phyloP scores from a whole-genome alignment of 2,329 filamentous ascomycete species.

The Zymoseptoria brevis region DNA sequence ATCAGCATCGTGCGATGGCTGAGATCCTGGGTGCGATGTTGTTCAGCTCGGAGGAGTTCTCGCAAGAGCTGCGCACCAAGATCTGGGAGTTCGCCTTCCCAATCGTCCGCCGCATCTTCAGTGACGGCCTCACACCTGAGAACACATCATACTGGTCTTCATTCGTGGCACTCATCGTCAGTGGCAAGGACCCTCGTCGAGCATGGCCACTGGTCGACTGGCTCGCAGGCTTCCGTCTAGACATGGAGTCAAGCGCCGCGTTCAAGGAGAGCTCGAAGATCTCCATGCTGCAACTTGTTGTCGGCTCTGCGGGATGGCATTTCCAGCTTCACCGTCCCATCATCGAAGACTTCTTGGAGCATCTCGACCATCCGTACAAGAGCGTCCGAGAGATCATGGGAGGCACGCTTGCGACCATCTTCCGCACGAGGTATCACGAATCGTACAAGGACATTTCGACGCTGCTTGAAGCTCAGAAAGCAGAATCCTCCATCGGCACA shows the following conservation, averaged over 20 bases:
- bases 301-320: slow-evolving; percentile 89
- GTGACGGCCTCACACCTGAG: slow-evolving; percentile 88
- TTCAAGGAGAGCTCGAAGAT: slow-evolving; percentile 99
- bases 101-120: slow-evolving; percentile 74
- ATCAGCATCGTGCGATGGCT: slow-evolving; percentile 90
- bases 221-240: slow-evolving; percentile 76
- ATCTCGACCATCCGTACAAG: slow-evolving; percentile 97
- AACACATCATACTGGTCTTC: slow-evolving; percentile 93
- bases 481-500: slow-evolving; percentile 71
- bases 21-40: slow-evolving; percentile 87
- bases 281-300: slow-evolving; percentile 76
- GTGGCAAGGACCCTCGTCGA: slow-evolving; percentile 81
- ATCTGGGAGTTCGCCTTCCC: slow-evolving; percentile 90
- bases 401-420: slow-evolving; percentile 77
- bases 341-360: slow-evolving; percentile 75
- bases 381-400: slow-evolving; percentile 93
- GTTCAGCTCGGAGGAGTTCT: slow-evolving; percentile 70
- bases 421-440: slow-evolving; percentile 87
- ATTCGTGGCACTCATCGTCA: slow-evolving; percentile 80
- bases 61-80: slow-evolving; percentile 61
- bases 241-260: slow-evolving; percentile 90
- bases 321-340: slow-evolving; percentile 87
- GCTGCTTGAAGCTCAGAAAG: slow-evolving; percentile 70
- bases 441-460: slow-evolving; percentile 73
- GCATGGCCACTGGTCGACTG: slow-evolving; percentile 78